Base-by-base conservation (phyloP, 2,329 filamentous ascomycete genomes). In the Drechslerella coelobrocha region DNA sequence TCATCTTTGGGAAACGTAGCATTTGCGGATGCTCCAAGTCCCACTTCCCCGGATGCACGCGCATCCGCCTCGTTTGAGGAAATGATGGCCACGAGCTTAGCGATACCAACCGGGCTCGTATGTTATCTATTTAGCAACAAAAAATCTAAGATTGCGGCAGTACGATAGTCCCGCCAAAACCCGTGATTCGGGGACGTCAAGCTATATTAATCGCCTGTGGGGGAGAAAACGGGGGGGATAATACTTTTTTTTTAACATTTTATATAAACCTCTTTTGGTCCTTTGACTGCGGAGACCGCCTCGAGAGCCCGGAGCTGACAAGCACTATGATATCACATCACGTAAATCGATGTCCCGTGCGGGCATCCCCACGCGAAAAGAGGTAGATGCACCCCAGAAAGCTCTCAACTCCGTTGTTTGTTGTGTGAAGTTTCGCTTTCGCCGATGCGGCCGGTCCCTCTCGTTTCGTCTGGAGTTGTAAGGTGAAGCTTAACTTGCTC, bases 21-120 rank as follows among this genome's bases (percentile, higher is more conserved):
- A n/a, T n/a, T n/a, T n/a, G n/a, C n/a, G n/a, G n/a, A n/a, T n/a
- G n/a, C n/a, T n/a, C n/a, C 56, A 55, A 34, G 56, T 71, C 66
- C 59, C 59, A 71, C 66, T 63, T 71, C 66, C 66, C 66, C 59
- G 59, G 66, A 71, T 63, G 66, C 52, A 59, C 65, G 65, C 62
- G 53, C 10, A n/a, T 19, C 37, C 37, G 37, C 37, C 41, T 45
- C 41, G 37, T 62, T 71, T 71, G 53, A 59, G 59, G 47, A 71
- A 71, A 62, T 47, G 54, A 63, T 60, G 51, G 59, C 51, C 57
- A 52, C 65, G 57, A 51, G 57, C 65, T 12, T 34, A n/a, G n/a
- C n/a, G n/a, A n/a, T n/a, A n/a, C n/a, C n/a, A n/a, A n/a, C n/a
- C n/a, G n/a, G n/a, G n/a, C n/a, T n/a, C n/a, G n/a, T n/a, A n/a